Percentiles rank a stretch among this genome's conserved stretches.
These are phyloP conservation scores for Vigna mungo DNA, from an alignment of 306 rosid genomes.

Conservation along the genomic window DNA sequence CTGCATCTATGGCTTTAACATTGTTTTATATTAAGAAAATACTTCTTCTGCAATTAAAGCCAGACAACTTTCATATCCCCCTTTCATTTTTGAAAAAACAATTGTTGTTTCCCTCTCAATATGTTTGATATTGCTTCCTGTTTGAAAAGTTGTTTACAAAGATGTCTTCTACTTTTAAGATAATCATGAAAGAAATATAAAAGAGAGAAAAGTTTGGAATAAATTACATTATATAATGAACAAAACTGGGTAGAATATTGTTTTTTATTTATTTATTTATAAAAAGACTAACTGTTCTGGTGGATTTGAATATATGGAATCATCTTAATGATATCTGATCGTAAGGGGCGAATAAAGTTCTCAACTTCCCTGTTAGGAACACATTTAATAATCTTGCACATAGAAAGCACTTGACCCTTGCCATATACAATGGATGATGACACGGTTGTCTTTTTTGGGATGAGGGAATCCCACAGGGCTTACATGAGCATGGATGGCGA, in stretches of 20 bases:
- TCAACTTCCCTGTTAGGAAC: conserved; percentile 46
- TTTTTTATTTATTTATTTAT: not conserved
- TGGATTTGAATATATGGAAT: not conserved
- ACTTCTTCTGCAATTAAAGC: not conserved
- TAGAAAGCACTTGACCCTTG: conserved; percentile 50
- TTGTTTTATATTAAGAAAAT: not conserved
- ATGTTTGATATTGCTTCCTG: not conserved
- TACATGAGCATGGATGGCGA: conserved; percentile 62
- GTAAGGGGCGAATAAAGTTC: conserved; percentile 48
- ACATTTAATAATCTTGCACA: conserved; percentile 51
- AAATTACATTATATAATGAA: not conserved
- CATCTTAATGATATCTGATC: conserved; percentile 40
- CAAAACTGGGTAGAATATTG: not conserved
- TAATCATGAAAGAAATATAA: not conserved
- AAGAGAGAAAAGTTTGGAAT: not conserved
- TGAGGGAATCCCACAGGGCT: conserved; percentile 54
- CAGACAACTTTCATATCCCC: not conserved
- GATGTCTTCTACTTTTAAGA: not conserved
- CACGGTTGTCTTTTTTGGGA: conserved; percentile 58
- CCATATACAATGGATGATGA: conserved; percentile 50
- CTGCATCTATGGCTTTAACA: not conserved
- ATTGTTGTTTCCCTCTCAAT: not conserved
- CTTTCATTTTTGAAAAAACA: not conserved
- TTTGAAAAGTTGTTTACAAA: not conserved
- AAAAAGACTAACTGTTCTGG: not conserved